Percentiles rank a stretch among this genome's conserved stretches.
phyloP scores from a whole-genome alignment of 1,284 basidiomycete genomes.

The Heterobasidion annosum region DNA sequence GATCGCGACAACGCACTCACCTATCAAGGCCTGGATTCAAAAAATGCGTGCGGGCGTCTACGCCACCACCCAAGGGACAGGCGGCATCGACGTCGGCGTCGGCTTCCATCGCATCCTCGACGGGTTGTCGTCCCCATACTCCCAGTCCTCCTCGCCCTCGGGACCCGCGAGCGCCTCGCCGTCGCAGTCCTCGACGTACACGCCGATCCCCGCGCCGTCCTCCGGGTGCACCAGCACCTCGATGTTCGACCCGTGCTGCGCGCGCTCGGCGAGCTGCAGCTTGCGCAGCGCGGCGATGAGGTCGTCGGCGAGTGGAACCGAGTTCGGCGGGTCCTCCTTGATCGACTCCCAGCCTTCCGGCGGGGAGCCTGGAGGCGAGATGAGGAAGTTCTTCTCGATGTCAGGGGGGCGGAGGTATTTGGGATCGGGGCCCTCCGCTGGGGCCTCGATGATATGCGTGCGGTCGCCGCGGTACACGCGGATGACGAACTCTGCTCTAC shows the following conservation, averaged over 20 bases:
- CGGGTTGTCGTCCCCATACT: constrained; percentile 49
- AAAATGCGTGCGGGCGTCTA: constrained; percentile 16
- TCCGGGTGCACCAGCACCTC: constrained; percentile 57
- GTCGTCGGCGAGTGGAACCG: constrained; percentile 81
- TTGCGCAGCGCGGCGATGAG: constrained; percentile 70
- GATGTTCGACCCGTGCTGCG: constrained; percentile 13
- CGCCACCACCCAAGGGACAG: constrained; percentile 16
- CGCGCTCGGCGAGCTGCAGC: constrained; percentile 38
- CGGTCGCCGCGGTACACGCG: constrained; percentile 76
- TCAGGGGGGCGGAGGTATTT: constrained; percentile 71
- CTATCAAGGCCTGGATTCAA: constrained; percentile 2
- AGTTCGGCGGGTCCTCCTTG: constrained; percentile 88
- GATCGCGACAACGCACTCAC: neutral
- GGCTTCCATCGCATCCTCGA: constrained; percentile 41
- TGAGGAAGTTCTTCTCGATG: constrained; percentile 89
- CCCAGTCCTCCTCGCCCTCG: constrained; percentile 40
- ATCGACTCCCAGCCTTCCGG: constrained; percentile 96
- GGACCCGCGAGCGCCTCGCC: constrained; percentile 19
- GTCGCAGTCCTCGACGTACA: constrained; percentile 66
- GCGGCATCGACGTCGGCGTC: constrained; percentile 49
- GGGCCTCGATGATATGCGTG: constrained; percentile 47
- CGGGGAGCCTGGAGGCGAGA: constrained; percentile 97
- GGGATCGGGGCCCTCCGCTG: constrained; percentile 21
- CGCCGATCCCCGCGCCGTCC: constrained; percentile 64
- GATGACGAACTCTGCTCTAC: constrained; percentile 45